Percentiles rank a stretch among this genome's conserved stretches.
phyloP scores from a whole-genome alignment of 257 asterid species.

The Gardenia jasminoides region DNA sequence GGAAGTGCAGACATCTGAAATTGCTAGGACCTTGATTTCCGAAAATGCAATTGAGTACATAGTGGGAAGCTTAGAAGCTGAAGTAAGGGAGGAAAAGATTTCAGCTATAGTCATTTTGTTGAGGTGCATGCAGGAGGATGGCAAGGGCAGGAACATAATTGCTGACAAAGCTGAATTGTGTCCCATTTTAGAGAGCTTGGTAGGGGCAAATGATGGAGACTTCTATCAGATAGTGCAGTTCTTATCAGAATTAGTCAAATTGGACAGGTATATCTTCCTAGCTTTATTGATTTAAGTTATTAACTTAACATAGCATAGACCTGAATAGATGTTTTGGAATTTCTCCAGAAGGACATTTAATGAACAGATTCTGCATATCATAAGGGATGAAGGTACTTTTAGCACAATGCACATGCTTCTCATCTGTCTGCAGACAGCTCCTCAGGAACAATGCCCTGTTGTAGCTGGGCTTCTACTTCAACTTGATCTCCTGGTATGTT shows the following conservation, averaged over 20 bases:
- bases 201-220: constrained; percentile 43
- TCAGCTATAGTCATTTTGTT: constrained; percentile 57
- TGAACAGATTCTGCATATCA: constrained; percentile 55
- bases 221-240: constrained; percentile 61
- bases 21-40: constrained; percentile 35
- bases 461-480: constrained; percentile 83
- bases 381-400: constrained; percentile 71
- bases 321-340: not conserved
- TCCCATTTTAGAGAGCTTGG: constrained; percentile 48
- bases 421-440: constrained; percentile 57
- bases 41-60: constrained; percentile 37
- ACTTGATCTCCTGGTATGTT: constrained; percentile 68
- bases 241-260: constrained; percentile 61
- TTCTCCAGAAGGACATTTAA: constrained; percentile 60
- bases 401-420: constrained; percentile 82
- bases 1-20: constrained; percentile 31
- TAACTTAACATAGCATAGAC: not conserved
- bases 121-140: constrained; percentile 72
- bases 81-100: constrained; percentile 46
- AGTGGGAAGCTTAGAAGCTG: constrained; percentile 45
- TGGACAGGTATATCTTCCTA: constrained; percentile 51
- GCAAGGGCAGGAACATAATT: constrained; percentile 62
- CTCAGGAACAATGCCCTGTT: constrained; percentile 53
- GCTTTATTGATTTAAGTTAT: not conserved
- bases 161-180: constrained; percentile 57